Percentiles rank a stretch among this genome's conserved stretches.
Conservation (phyloP, 2,329 filamentous ascomycete species). For the Ceratocystis eucalypticola region DNA sequence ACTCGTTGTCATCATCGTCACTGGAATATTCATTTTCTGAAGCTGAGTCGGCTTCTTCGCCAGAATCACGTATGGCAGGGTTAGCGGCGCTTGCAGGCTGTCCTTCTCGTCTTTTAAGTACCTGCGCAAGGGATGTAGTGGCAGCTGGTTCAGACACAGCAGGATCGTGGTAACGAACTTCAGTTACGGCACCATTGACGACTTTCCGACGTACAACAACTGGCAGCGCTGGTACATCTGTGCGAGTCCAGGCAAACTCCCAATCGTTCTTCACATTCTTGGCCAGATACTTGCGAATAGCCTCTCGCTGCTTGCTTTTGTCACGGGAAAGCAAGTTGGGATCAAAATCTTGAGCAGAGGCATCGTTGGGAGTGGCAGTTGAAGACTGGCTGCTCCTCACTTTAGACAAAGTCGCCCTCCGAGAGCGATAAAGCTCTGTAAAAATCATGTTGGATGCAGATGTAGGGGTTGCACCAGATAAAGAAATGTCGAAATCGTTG, state of each 20-base stretch:
- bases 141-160: background rate
- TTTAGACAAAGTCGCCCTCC: conserved; percentile 40
- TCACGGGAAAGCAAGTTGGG: conserved; percentile 49
- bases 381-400: conserved; percentile 20
- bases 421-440: conserved; percentile 45
- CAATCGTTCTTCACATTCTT: conserved; percentile 46
- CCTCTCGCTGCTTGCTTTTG: conserved; percentile 49
- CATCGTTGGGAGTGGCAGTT: conserved; percentile 23
- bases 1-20: conserved; percentile 33
- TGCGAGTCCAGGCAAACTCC: conserved; percentile 44
- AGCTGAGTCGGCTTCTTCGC: conserved; percentile 10
- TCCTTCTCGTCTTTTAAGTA: conserved; percentile 3
- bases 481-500: conserved; percentile 13
- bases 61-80: background rate
- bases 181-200: conserved; percentile 7
- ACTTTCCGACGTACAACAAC: conserved; percentile 13
- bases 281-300: conserved; percentile 42
- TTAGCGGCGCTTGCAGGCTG: background rate
- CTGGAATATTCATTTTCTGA: conserved; percentile 9
- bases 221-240: conserved; percentile 19
- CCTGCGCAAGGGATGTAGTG: conserved; percentile 11
- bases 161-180: conserved; percentile 18
- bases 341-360: conserved; percentile 35
- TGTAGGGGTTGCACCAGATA: conserved; percentile 11
- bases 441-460: conserved; percentile 38